These are phyloP conservation scores for Vaccinium macrocarpon DNA, from an alignment of 148 eudicot genomes.

Conservation along the genomic window DNA sequence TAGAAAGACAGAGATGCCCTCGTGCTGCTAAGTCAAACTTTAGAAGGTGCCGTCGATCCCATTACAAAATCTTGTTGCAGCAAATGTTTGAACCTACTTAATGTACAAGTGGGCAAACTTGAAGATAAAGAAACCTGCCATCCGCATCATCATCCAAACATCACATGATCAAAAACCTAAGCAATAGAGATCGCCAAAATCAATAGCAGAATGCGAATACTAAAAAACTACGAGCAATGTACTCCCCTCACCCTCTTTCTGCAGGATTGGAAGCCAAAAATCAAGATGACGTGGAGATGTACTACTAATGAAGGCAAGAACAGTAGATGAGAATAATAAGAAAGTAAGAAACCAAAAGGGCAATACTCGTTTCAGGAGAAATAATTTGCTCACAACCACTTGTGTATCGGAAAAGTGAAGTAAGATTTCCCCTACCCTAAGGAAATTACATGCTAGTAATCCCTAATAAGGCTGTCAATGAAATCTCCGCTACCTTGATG, in stretches of 20 bases:
- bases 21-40: neutral
- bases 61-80: neutral
- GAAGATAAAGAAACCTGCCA: constrained; percentile 92
- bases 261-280: neutral
- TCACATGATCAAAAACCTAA: constrained; percentile 6
- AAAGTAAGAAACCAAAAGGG: neutral
- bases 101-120: constrained; percentile 67
- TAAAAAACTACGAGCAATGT: neutral
- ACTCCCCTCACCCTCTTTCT: neutral
- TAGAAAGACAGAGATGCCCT: neutral
- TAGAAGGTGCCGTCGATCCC: neutral
- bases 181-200: neutral
- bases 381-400: neutral
- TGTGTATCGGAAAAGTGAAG: neutral
- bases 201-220: neutral
- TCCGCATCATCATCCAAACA: constrained; percentile 41
- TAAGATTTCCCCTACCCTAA: neutral
- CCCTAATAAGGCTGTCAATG: neutral
- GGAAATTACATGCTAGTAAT: neutral
- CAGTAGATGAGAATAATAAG: neutral
- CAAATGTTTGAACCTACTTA: constrained; percentile 40
- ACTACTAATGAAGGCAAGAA: neutral
- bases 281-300: neutral
- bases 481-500: no score
- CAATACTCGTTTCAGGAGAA: neutral